Base-by-base conservation (phyloP, 2,329 filamentous ascomycete genomes). In the Byssothecium circinans region DNA sequence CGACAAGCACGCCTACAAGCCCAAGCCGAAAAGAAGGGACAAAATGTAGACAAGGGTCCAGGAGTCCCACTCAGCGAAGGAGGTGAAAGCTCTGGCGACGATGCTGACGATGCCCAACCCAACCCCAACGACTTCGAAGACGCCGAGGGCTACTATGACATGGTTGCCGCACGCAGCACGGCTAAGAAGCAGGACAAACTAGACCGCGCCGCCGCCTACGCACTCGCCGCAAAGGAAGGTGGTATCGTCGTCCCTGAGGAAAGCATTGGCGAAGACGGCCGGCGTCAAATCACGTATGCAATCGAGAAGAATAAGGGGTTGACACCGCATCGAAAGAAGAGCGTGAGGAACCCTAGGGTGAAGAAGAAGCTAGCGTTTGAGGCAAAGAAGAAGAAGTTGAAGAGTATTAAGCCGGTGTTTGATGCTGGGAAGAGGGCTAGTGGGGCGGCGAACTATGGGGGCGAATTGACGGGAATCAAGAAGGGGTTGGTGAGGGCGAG, bases 231-330 rank as follows among this genome's bases (percentile, higher is more conserved):
- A n/a, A 70, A 75, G 40, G 72, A 80, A 57, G 81, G 81, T 18
- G 82, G 77, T 15, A 81, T 79, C 48, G 86, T 87, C 1, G 78
- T 87, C 1, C 81, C 86, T 58, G 78, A 83, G 50, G 86, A 88
- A 65, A 79, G 81, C 61, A 71, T 95, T 35, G 90, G 88, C 34
- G 78, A 84, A 48, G 91, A 96, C 62, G 92, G 91, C 50, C 95
- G 96, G 76, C 81, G 95, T 50, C 89, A 90, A 29, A 50, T 50
- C 14, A 42, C 38, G 4, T 83, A 86, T 59, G 49, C 44, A 2
- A 99, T 99, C 66, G 84, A 91, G 76, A 96, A 97, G 83, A 99
- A 99, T 75, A 96, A 96, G 81, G 94, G 94, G 25, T 76, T 99
- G 54, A 86, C 89, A 49, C 90, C 91, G 38, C 87, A 88, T 73